A percentile compares a stretch with the other conserved stretches of the same genome.
phyloP scores from a whole-genome alignment of 306 rosid species.

The Leucaena leucocephala region DNA sequence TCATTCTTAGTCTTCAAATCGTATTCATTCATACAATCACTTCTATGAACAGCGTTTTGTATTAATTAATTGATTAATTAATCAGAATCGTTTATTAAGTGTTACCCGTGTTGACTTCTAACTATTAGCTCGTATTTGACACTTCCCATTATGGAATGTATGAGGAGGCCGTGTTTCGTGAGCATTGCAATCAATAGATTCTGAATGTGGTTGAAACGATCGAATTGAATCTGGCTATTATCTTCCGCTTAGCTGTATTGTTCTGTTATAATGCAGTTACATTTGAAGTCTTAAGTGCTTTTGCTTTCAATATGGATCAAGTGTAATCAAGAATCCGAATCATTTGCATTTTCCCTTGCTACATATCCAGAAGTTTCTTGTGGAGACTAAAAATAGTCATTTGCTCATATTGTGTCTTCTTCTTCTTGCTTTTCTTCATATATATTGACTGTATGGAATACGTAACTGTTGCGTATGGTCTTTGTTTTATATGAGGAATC shows the following conservation, averaged over 20 bases:
- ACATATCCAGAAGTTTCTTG: background rate
- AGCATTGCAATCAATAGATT: slow-evolving; percentile 8
- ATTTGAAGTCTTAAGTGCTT: background rate
- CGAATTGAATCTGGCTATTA: slow-evolving; percentile 5
- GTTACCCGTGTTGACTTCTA: background rate
- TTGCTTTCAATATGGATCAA: slow-evolving; percentile 24
- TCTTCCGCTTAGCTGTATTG: background rate
- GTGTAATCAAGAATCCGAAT: slow-evolving; percentile 6
- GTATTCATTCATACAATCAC: background rate
- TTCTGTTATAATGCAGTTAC: background rate
- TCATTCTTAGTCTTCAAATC: background rate
- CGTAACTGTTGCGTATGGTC: slow-evolving; percentile 7
- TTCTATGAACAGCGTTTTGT: background rate
- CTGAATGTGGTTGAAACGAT: background rate
- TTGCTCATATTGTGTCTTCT: slow-evolving; percentile 1
- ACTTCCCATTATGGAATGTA: background rate
- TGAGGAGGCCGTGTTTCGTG: slow-evolving; percentile 12
- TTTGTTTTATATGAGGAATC: background rate
- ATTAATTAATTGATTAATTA: background rate
- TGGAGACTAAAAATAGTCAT: background rate
- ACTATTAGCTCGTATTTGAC: slow-evolving; percentile 8
- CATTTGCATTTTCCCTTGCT: background rate
- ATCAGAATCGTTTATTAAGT: background rate
- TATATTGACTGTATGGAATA: background rate
- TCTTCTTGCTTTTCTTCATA: slow-evolving; percentile 15